Percentiles rank a stretch among this genome's conserved stretches.
phyloP scores from a whole-genome alignment of 2,329 filamentous ascomycete genomes.

The Diaporthe sp. region DNA sequence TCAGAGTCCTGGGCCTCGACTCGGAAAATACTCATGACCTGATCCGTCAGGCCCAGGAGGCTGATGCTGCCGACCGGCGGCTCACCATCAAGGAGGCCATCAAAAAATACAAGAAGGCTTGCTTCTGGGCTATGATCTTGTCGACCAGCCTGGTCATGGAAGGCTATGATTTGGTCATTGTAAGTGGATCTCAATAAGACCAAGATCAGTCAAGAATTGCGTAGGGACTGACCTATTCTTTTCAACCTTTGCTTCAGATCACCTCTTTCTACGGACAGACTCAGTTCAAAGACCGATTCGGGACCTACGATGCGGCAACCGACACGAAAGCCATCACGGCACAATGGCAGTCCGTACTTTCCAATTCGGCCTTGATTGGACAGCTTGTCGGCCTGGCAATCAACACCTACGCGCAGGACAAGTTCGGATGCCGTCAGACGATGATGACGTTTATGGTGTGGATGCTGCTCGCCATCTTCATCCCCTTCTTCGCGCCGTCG shows the following conservation, averaged over 20 bases:
- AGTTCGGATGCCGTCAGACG: slow-evolving; percentile 53
- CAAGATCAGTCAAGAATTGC: neutral
- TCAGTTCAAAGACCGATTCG: slow-evolving; percentile 50
- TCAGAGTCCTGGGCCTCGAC: slow-evolving; percentile 37
- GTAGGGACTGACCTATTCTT: neutral
- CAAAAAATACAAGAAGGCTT: slow-evolving; percentile 49
- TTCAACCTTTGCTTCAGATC: slow-evolving; percentile 26
- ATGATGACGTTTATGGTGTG: slow-evolving; percentile 55
- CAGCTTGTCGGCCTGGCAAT: slow-evolving; percentile 59
- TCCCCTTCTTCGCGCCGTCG: slow-evolving; percentile 53
- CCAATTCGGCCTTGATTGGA: slow-evolving; percentile 59
- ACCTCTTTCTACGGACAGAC: slow-evolving; percentile 52
- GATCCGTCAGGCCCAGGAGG: slow-evolving; percentile 42
- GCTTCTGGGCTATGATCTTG: slow-evolving; percentile 49
- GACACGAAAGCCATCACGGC: slow-evolving; percentile 56
- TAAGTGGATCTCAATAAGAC: slow-evolving; percentile 44
- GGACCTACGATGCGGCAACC: slow-evolving; percentile 43
- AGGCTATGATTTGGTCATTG: slow-evolving; percentile 54
- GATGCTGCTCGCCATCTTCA: slow-evolving; percentile 54
- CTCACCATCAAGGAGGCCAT: slow-evolving; percentile 47
- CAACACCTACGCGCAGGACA: slow-evolving; percentile 58
- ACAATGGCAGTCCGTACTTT: slow-evolving; percentile 61
- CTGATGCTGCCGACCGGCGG: slow-evolving; percentile 43
- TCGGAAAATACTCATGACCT: slow-evolving; percentile 38
- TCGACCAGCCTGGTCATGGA: slow-evolving; percentile 50